Base-by-base conservation (phyloP, 2,329 filamentous ascomycete species). In the Colletotrichum euphorbiae region DNA sequence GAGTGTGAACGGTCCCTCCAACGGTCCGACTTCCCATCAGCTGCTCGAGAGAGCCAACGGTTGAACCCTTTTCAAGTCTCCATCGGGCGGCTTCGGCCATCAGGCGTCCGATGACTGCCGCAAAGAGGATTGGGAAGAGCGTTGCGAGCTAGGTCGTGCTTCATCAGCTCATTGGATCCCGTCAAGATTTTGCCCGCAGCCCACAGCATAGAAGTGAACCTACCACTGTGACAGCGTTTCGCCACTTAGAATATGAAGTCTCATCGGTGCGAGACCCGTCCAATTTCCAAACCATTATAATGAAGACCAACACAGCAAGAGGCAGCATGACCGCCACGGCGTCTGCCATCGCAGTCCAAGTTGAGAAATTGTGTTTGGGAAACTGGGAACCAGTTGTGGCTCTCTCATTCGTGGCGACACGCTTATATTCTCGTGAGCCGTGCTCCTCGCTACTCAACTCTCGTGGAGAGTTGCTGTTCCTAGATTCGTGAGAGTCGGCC, bases 11-110 rank as follows among this genome's bases (percentile, higher is more conserved):
- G 8, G 75, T 71, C 31, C 72, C 71, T 7, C 70, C 72, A 7
- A 77, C 72, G 2, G 76, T 76, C n/a, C 74, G 72, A 40, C 75
- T 77, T 52, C 75, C 76, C 66, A 75, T 72, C 3, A 75, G 61
- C 43, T 77, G 75, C 51, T 77, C 75, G 5, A 78, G 67, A 15
- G 67, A 62, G 15, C 71, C 72, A 1, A 77, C 62, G 4, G 64
- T 74, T 15, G 72, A 67, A 12, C 75, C 75, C 33, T 69, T 66
- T 61, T 77, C 75, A 11, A 77, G 72, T 31, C 70, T 73, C 71
- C 71, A 77, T 2, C 69, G 69, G 0, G 73, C 74, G 55, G 73
- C 71, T 60, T 73, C 72, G 28, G 72, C 68, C 19, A 73, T 69
- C 9, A 74, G 66, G 36, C 75, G 70, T 11, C 76, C 75, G 33